These are phyloP conservation scores for Yamadazyma blattariae DNA, from an alignment of 1,139 yeast genomes.

Conservation along the genomic window DNA sequence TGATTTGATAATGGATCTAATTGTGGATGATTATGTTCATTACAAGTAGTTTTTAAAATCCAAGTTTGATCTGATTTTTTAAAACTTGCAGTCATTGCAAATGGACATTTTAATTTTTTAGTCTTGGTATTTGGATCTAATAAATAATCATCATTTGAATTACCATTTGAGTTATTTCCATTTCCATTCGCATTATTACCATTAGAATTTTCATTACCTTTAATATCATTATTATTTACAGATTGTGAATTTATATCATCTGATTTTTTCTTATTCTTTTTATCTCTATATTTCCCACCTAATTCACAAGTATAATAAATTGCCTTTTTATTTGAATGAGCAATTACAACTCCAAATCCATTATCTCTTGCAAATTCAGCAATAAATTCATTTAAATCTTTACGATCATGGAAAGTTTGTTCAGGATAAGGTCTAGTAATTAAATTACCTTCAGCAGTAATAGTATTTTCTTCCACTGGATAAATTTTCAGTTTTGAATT, in stretches of 20 bases:
- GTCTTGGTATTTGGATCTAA: conserved; percentile 47
- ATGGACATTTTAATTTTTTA: conserved; percentile 55
- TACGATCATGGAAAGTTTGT: conserved; percentile 49
- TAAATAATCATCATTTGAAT: conserved; percentile 31
- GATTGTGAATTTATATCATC: conserved; percentile 2
- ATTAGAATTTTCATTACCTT: conserved; percentile 4
- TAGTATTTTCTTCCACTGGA: conserved; percentile 47
- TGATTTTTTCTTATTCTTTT: conserved; percentile 36
- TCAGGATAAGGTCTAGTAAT: conserved; percentile 57
- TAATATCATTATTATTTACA: conserved; percentile 31
- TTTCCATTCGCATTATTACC: conserved; percentile 6
- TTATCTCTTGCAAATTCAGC: conserved; percentile 57
- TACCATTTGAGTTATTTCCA: no score
- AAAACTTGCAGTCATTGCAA: conserved; percentile 55
- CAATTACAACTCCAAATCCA: conserved; percentile 60
- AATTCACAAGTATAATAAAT: conserved; percentile 61
- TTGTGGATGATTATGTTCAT: conserved; percentile 60
- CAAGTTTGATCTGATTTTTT: conserved; percentile 49
- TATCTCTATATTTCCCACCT: conserved; percentile 57
- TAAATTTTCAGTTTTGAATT: conserved; percentile 45
- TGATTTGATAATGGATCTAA: conserved; percentile 55
- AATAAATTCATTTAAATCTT: conserved; percentile 52
- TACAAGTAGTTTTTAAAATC: conserved; percentile 54
- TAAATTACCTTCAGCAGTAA: conserved; percentile 49
- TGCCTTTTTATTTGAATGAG: conserved; percentile 58